These are phyloP conservation scores for Chenopodium album DNA, from an alignment of 148 eudicot genomes.

Conservation along the genomic window DNA sequence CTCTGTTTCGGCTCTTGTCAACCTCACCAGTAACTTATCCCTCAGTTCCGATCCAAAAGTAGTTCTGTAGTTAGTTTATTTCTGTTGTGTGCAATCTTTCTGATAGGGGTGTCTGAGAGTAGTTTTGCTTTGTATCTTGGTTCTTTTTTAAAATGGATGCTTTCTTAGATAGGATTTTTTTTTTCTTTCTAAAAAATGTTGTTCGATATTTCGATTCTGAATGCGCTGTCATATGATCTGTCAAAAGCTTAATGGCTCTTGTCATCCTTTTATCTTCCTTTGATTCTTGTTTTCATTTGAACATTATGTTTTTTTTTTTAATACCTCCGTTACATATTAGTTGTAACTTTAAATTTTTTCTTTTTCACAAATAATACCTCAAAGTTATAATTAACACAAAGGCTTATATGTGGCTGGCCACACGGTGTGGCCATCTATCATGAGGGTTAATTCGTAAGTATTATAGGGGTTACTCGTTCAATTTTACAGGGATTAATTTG, in stretches of 20 bases:
- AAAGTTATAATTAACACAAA: too few relatives aligned
- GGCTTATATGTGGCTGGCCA: too few relatives aligned
- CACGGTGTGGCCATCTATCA: too few relatives aligned
- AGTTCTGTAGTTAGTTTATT: slow-evolving; percentile 8
- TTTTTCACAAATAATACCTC: too few relatives aligned
- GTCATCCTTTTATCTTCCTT: not conserved
- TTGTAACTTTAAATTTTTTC: too few relatives aligned
- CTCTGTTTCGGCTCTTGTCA: slow-evolving; percentile 43
- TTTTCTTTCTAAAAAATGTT: not conserved
- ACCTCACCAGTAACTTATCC: slow-evolving; percentile 58
- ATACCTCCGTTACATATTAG: too few relatives aligned
- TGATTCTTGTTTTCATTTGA: not conserved
- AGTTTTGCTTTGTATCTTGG: not conserved
- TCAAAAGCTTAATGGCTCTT: not conserved
- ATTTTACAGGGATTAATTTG: too few relatives aligned
- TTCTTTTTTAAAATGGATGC: not conserved
- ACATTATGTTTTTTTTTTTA: too few relatives aligned
- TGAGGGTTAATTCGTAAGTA: too few relatives aligned
- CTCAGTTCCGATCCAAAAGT: slow-evolving; percentile 42
- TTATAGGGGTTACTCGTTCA: too few relatives aligned
- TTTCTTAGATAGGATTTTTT: not conserved
- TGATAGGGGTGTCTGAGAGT: slow-evolving; percentile 6
- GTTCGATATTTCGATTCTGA: not conserved
- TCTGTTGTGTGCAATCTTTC: not conserved
- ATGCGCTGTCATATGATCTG: not conserved